These are phyloP conservation scores for Coemansia sp. DNA, from an alignment of 192 early-diverging fungal species.

Conservation along the genomic window DNA sequence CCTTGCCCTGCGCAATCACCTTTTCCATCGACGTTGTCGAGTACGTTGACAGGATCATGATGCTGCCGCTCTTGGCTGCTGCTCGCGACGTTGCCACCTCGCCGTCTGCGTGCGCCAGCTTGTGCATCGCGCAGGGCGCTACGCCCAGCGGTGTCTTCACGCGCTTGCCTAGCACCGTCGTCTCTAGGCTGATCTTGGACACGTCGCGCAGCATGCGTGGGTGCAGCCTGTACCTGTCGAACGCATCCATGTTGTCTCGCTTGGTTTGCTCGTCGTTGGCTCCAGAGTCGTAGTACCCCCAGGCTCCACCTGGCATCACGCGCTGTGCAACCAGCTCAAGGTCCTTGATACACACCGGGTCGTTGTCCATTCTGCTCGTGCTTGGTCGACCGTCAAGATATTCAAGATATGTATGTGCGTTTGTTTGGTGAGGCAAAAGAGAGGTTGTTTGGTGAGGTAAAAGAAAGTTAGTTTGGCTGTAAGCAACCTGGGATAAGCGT, in stretches of 20 bases:
- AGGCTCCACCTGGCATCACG: slow-evolving; percentile 37
- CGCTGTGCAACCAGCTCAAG: slow-evolving; percentile 36
- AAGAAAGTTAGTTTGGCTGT: too few relatives aligned
- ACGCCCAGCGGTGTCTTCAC: slow-evolving; percentile 68
- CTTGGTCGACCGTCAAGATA: too few relatives aligned
- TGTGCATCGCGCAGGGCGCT: slow-evolving; percentile 74
- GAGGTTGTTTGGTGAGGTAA: too few relatives aligned
- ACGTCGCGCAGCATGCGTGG: slow-evolving; percentile 76
- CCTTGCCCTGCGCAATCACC: slow-evolving; percentile 51
- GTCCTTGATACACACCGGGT: slow-evolving; percentile 50
- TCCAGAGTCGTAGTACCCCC: slow-evolving; percentile 57
- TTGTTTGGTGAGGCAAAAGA: too few relatives aligned
- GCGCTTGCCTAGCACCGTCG: slow-evolving; percentile 59
- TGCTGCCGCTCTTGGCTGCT: slow-evolving; percentile 33
- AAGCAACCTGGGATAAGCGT: too few relatives aligned
- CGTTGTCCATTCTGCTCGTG: too few relatives aligned
- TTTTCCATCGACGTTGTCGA: slow-evolving; percentile 64
- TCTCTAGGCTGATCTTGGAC: slow-evolving; percentile 58
- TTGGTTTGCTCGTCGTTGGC: slow-evolving; percentile 55
- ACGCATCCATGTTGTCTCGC: slow-evolving; percentile 45
- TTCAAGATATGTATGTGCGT: too few relatives aligned
- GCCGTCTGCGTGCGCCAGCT: slow-evolving; percentile 64
- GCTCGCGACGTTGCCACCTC: slow-evolving; percentile 66
- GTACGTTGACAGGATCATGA: slow-evolving; percentile 62
- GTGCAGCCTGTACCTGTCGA: slow-evolving; percentile 45